Base-by-base conservation (phyloP, 495 filamentous ascomycete species). In the Cercophora sp. region DNA sequence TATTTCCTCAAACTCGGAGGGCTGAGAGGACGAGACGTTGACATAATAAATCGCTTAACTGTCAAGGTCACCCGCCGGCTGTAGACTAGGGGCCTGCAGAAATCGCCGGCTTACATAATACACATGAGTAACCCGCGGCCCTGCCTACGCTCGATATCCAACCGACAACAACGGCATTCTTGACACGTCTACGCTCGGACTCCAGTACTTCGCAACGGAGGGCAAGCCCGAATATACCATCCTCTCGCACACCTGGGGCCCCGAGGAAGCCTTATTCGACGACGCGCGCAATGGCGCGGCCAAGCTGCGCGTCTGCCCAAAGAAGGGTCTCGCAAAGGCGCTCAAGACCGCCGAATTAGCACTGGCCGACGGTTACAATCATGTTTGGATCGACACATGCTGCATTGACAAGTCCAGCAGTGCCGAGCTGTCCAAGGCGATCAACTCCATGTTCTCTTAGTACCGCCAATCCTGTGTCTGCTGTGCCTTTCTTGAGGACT, bases 361-460 rank as follows among this genome's bases (percentile, higher is more conserved):
- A 0, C 43, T 20, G 0, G 22, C 40, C 0, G 47, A 68, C 39
- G 51, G 45, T 0, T 43, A 57, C 16, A 4, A 56, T 19, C 70
- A 65, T 58, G 62, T 56, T 18, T 74, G 71, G 71, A 56, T 74
- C 11, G 70, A 72, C 32, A 71, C 68, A 8, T 70, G 67, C 32
- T 74, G 70, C 37, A 74, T 72, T 49, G 64, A 72, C 45, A 72
- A 74, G 16, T 54, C 51, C 1, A 69, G 61, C 51, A 68, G 63
- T 15, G 61, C 61, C 3, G 69, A 74, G 51, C 57, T 70, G 1
- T 59, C 55, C 35, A 68, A 73, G 49, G 67, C 67, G 25, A 70
- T 76, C 18, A 77, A 74, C 25, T 71, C 69, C 3, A 77, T 77
- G 74, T 77, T 63, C 49, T 39, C 35, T 2, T 74, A 64, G 70